Conservation (phyloP, 2,329 filamentous ascomycete genomes). For the Fusarium nanum region DNA sequence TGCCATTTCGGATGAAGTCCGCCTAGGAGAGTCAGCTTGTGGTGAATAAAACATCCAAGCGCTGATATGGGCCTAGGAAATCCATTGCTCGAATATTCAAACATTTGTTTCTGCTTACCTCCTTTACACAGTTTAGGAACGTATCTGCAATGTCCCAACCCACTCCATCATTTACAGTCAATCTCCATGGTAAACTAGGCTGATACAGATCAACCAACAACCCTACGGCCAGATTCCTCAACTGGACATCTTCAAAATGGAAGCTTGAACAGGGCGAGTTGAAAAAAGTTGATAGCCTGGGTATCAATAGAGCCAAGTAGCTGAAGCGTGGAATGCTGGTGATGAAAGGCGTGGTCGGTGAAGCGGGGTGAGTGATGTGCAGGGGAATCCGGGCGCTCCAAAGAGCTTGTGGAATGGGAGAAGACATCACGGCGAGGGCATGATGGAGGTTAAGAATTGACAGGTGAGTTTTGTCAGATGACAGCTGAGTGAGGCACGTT, state of each 20-base stretch:
- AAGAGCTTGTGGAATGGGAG: slow-evolving; percentile 59
- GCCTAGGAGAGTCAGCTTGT: slow-evolving; percentile 60
- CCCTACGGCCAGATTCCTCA: slow-evolving; percentile 65
- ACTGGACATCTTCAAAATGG: slow-evolving; percentile 65
- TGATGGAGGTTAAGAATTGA: slow-evolving; percentile 15
- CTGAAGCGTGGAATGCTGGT: slow-evolving; percentile 67
- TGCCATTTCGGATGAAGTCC: slow-evolving; percentile 88
- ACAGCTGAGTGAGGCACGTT: slow-evolving; percentile 1
- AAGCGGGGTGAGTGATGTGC: slow-evolving; percentile 63
- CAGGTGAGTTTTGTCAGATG: slow-evolving; percentile 8
- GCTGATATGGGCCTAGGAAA: not conserved
- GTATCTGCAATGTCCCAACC: slow-evolving; percentile 72
- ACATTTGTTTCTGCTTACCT: slow-evolving; percentile 55
- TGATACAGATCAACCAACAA: slow-evolving; percentile 68
- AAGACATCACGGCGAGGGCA: slow-evolving; percentile 44
- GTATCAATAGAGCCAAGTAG: slow-evolving; percentile 68
- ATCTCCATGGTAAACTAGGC: slow-evolving; percentile 64
- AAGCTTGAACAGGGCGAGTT: slow-evolving; percentile 67
- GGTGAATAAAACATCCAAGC: not conserved
- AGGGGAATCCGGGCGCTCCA: slow-evolving; percentile 67
- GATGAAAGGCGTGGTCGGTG: slow-evolving; percentile 62
- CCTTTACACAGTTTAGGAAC: slow-evolving; percentile 73
- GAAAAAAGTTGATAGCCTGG: slow-evolving; percentile 66
- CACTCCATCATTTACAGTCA: slow-evolving; percentile 65
- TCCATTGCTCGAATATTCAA: too few relatives aligned